A percentile compares a stretch with the other conserved stretches of the same genome.
Evolutionary conservation across 768 basidiomycete species (phyloP).

Genomic region (Tephrocybe sp.): DNA sequence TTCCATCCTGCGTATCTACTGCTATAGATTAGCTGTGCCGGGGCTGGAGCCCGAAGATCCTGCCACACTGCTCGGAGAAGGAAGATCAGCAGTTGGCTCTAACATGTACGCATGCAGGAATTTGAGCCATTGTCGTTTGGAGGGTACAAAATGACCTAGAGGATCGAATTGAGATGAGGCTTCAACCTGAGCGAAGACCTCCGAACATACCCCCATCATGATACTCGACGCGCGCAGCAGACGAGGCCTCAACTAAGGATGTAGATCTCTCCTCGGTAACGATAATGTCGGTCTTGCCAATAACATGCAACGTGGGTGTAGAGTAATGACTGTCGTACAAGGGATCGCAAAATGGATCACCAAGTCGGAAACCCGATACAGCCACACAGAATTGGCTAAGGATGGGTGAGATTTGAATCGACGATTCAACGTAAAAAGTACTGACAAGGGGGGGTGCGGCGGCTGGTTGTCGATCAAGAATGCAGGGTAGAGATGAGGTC

Average conservation of each 20-base stretch:
- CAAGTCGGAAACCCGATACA: slow-evolving; percentile 69
- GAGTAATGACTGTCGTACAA: slow-evolving; percentile 51
- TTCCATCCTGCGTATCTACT: slow-evolving; percentile 17
- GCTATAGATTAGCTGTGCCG: slow-evolving; percentile 44
- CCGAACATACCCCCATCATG: slow-evolving; percentile 74
- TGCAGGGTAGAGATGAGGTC: slow-evolving; percentile 43
- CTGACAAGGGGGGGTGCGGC: slow-evolving; percentile 76
- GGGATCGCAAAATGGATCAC: slow-evolving; percentile 42
- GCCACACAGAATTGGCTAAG: slow-evolving; percentile 68
- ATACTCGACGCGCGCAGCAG: slow-evolving; percentile 60
- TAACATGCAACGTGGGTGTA: slow-evolving; percentile 76
- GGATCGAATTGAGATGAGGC: not conserved
- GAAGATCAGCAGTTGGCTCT: slow-evolving; percentile 44
- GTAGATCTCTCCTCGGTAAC: slow-evolving; percentile 68
- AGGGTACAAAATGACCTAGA: slow-evolving; percentile 81
- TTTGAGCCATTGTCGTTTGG: slow-evolving; percentile 69
- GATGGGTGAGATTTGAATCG: slow-evolving; percentile 1
- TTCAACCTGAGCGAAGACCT: not conserved
- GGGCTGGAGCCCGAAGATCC: slow-evolving; percentile 36
- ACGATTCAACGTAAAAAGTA: slow-evolving; percentile 3
- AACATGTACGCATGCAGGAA: slow-evolving; percentile 69
- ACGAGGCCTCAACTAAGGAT: slow-evolving; percentile 50
- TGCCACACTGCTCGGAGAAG: slow-evolving; percentile 36
- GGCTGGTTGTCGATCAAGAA: slow-evolving; percentile 64
- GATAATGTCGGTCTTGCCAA: slow-evolving; percentile 76